Base-by-base conservation (phyloP, 805 yeast genomes). In the Wickerhamomyces sydowiorum region DNA sequence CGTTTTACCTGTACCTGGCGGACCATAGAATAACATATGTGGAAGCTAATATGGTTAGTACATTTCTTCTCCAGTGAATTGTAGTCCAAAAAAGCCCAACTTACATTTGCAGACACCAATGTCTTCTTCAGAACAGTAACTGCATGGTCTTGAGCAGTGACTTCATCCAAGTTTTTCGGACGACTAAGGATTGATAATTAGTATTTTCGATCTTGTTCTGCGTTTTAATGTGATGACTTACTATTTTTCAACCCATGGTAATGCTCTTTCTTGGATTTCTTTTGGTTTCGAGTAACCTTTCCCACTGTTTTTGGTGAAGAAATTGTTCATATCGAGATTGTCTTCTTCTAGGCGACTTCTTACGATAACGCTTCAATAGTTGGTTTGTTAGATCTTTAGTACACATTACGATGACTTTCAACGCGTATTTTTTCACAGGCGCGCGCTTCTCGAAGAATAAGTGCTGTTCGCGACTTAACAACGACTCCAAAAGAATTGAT, bases 1-100 rank as follows among this genome's bases (percentile, higher is more conserved):
- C 0, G 96, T 87, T 55, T 87, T 87, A 48, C 96, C 96, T 0
- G 95, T 87, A 17, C 96, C 96, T 37, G 96, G 96, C 1, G 96
- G 96, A 0, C 96, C 96, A 58, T 87, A 88, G 65, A 87, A 87
- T 30, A 87, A 64, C 93, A 87, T 83, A 60, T 87, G 96, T 3
- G 98, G 97, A 42, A 87, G 66, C 41, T 53, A 40, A 15, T 8
- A 28, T 3, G 7, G 13, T 29, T 29, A 29, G 32, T 29, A 29
- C 18, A 28, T 4, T 28, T n/a, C 9, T n/a, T 28, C 30, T 5
- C 18, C 14, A 3, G 14, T 4, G 14, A 29, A 29, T 17, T 29
- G 7, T 17, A 3, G 3, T 5, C 7, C 9, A 9, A 17, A 14
- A 7, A 7, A 7, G 7, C 25, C 43, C n/a, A 14, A 37, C 52